phyloP scores from a whole-genome alignment of 2,329 filamentous ascomycete genomes.

The Diplodia intermedia region DNA sequence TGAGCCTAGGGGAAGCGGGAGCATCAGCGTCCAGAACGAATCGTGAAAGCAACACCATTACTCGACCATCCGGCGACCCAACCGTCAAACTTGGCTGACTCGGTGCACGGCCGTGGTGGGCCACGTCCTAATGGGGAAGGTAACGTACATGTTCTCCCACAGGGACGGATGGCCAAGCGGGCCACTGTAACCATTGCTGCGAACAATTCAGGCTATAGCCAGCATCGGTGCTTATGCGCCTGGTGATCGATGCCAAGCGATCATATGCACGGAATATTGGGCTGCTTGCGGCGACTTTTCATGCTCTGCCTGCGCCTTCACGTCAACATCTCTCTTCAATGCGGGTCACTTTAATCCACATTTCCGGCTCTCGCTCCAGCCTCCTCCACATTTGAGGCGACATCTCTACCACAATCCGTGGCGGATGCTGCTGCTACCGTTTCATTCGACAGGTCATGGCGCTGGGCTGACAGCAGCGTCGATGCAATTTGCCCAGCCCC shows the following conservation, averaged over 20 bases:
- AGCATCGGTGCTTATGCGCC: neutral
- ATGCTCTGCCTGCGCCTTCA: constrained; percentile 1
- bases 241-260: neutral
- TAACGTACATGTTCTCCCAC: constrained; percentile 8
- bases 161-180: constrained; percentile 14
- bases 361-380: neutral
- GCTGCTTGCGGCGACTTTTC: constrained; percentile 16
- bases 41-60: neutral
- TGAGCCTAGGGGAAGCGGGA: neutral
- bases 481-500: neutral
- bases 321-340: neutral
- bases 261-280: constrained; percentile 4
- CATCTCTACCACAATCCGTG: constrained; percentile 3
- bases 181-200: constrained; percentile 22
- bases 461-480: neutral
- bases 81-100: constrained; percentile 2
- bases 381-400: neutral
- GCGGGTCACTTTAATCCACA: neutral
- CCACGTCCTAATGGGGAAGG: constrained; percentile 18
- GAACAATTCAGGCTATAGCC: constrained; percentile 26
- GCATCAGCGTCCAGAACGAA: constrained; percentile 5
- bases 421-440: constrained; percentile 3
- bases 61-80: neutral
- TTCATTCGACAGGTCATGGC: neutral
- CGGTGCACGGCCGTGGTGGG: constrained; percentile 4